phyloP scores from a whole-genome alignment of 805 yeast species.

The Teunomyces aglyptinius region DNA sequence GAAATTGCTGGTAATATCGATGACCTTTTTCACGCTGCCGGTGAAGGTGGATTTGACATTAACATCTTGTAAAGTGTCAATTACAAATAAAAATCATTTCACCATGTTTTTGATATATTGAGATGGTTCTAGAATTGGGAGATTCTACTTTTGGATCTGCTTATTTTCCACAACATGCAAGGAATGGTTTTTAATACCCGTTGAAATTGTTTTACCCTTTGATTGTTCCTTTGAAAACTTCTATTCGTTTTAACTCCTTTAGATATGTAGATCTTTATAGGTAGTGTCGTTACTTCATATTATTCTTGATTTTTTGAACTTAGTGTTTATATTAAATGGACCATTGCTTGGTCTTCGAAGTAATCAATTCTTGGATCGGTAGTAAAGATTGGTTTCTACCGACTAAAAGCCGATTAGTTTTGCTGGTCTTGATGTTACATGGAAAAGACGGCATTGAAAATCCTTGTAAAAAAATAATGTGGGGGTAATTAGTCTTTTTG shows the following conservation, averaged over 20 bases:
- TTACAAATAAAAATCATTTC: neutral
- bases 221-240: neutral
- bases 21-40: constrained; percentile 6
- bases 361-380: neutral
- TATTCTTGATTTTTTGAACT: neutral
- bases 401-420: neutral
- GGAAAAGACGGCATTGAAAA: too few species aligned
- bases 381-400: neutral
- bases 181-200: neutral
- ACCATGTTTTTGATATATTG: too few species aligned
- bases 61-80: constrained; percentile 2
- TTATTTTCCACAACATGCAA: neutral
- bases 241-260: neutral
- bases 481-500: too few species aligned
- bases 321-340: neutral
- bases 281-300: neutral
- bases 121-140: too few species aligned
- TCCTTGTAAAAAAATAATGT: too few species aligned
- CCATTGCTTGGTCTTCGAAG: too few species aligned
- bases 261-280: neutral
- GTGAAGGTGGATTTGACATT: constrained; percentile 5
- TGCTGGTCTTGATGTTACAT: neutral
- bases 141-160: neutral
- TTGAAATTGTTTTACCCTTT: neutral
- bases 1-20: constrained; percentile 10